Conservation (phyloP, 257 asterid species). For the Capsicum rhomboideum region DNA sequence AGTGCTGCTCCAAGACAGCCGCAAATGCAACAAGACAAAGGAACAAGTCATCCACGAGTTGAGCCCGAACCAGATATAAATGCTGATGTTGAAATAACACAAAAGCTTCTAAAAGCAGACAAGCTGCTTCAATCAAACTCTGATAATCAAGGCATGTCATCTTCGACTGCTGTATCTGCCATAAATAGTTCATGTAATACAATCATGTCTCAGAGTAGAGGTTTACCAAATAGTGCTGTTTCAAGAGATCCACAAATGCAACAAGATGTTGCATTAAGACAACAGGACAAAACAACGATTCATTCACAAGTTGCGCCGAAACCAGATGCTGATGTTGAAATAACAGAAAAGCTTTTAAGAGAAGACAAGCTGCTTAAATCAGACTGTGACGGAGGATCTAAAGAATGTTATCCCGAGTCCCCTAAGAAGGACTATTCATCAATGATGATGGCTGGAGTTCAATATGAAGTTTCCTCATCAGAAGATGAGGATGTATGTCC, state of each 20-base stretch:
- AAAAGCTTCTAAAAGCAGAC: not conserved
- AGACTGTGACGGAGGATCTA: not conserved
- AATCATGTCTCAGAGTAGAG: slow-evolving; percentile 1
- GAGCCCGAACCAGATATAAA: slow-evolving; percentile 15
- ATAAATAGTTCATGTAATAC: slow-evolving; percentile 3
- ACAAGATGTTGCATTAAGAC: not conserved
- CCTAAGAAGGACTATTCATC: slow-evolving; percentile 5
- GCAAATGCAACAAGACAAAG: slow-evolving; percentile 8
- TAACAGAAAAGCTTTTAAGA: not conserved
- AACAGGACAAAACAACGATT: slow-evolving; percentile 11
- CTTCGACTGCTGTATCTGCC: not conserved
- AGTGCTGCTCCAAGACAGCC: not conserved
- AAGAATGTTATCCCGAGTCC: slow-evolving; percentile 8
- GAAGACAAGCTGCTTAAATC: not conserved
- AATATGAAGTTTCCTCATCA: slow-evolving; percentile 2
- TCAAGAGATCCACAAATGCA: slow-evolving; percentile 2
- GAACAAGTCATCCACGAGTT: slow-evolving; percentile 16
- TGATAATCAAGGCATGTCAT: slow-evolving; percentile 10
- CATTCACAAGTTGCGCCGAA: slow-evolving; percentile 16
- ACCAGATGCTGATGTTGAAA: slow-evolving; percentile 10
- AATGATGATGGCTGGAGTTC: not conserved
- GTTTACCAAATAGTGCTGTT: not conserved
- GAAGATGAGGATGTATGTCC: slow-evolving; percentile 50
- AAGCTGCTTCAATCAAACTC: not conserved
- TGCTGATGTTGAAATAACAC: not conserved